Percentiles rank a stretch among this genome's conserved stretches.
Conservation (phyloP, 1,284 basidiomycete species). For the Cutaneotrichosporon mucoides region DNA sequence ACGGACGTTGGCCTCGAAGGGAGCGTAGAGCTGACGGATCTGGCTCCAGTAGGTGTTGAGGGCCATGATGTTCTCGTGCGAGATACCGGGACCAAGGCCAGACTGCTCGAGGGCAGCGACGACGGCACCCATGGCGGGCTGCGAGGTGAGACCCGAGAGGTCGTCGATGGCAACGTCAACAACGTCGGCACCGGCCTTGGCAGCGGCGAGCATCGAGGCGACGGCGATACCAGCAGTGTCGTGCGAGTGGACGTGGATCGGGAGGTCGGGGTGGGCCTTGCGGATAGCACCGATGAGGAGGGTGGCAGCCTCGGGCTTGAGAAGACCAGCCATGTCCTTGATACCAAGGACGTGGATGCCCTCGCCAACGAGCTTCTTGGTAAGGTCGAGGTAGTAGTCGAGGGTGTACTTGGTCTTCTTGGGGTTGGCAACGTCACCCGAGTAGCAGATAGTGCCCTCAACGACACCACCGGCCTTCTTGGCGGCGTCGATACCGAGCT, state of each 20-base stretch:
- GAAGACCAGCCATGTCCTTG: constrained; percentile 99
- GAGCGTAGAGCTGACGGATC: constrained; percentile 89
- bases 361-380: constrained; percentile 87
- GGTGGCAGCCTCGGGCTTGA: constrained; percentile 91
- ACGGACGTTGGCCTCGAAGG: constrained; percentile 98
- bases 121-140: constrained; percentile 97
- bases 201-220: constrained; percentile 92
- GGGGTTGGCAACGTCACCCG: constrained; percentile 91
- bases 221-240: constrained; percentile 98
- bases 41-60: constrained; percentile 99
- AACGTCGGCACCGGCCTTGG: constrained; percentile 93
- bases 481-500: constrained; percentile 94
- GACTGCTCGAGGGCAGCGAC: constrained; percentile 94
- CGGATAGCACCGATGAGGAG: constrained; percentile 92
- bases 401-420: constrained; percentile 98
- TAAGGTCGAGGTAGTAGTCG: constrained; percentile 95
- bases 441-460: constrained; percentile 98
- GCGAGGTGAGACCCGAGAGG: constrained; percentile 97
- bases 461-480: constrained; percentile 99
- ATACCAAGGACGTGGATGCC: constrained; percentile 97
- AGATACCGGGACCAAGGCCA: constrained; percentile 89
- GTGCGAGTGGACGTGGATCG: constrained; percentile 99
- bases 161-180: constrained; percentile 98
- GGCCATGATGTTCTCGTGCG: constrained; percentile 94
- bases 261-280: constrained; percentile 92